These are phyloP conservation scores for Debaryomyces fabryi DNA, from an alignment of 1,139 yeast genomes.

Conservation along the genomic window DNA sequence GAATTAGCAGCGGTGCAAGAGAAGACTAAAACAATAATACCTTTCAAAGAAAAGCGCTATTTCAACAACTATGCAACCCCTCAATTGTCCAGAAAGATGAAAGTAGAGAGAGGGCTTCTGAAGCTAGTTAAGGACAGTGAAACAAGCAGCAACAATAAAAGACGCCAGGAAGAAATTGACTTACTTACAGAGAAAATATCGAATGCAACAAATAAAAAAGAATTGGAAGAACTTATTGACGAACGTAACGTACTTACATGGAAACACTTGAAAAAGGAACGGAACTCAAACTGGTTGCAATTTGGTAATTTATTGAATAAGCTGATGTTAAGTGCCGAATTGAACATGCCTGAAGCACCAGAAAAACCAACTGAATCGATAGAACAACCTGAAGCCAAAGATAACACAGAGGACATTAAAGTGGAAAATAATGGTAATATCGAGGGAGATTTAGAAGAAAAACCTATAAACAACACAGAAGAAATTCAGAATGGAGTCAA, in stretches of 20 bases:
- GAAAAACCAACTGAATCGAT: neutral
- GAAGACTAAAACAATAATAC: constrained; percentile 23
- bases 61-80: constrained; percentile 50
- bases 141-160: constrained; percentile 7
- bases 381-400: constrained; percentile 11
- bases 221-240: constrained; percentile 21
- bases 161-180: constrained; percentile 12
- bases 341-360: neutral
- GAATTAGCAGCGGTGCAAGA: constrained; percentile 25
- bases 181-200: constrained; percentile 16
- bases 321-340: constrained; percentile 16
- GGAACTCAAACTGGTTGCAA: constrained; percentile 25
- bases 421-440: neutral
- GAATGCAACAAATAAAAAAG: constrained; percentile 11
- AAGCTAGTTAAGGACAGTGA: constrained; percentile 16
- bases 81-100: constrained; percentile 47
- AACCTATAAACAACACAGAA: neutral
- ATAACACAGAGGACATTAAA: constrained; percentile 8
- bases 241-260: constrained; percentile 32
- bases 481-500: neutral
- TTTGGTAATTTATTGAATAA: constrained; percentile 21
- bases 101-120: constrained; percentile 33
- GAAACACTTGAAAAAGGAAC: constrained; percentile 30
- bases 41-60: constrained; percentile 38
- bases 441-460: neutral